These are phyloP conservation scores for Pelargonium nanum DNA, from an alignment of 345 rosid species.

Conservation along the genomic window DNA sequence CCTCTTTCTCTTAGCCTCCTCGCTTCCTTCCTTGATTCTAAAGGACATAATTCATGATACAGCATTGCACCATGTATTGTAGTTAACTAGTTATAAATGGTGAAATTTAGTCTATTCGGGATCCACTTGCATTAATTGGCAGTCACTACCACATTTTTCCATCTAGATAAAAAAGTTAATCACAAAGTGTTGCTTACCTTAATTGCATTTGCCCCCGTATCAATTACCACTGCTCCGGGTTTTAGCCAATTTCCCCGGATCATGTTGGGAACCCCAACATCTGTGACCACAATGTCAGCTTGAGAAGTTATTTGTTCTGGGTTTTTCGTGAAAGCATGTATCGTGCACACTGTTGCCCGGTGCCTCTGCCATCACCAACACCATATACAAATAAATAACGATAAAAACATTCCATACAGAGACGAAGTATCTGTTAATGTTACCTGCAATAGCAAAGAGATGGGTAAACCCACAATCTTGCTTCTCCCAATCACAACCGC, in stretches of 20 bases:
- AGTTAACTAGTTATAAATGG: no score
- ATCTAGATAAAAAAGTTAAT: background rate
- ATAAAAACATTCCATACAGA: constrained; percentile 1
- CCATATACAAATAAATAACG: background rate
- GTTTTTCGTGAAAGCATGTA: constrained; percentile 19
- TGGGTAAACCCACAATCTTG: constrained; percentile 26
- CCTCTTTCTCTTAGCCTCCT: no score
- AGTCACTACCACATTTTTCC: background rate
- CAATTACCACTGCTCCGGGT: constrained; percentile 27
- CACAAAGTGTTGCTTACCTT: constrained; percentile 13
- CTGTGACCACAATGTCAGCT: constrained; percentile 24
- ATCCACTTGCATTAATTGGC: background rate
- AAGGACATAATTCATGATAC: no score
- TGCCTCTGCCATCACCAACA: constrained; percentile 18
- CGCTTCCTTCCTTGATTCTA: no score
- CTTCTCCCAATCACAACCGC: constrained; percentile 25
- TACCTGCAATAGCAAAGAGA: constrained; percentile 23
- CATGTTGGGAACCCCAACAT: constrained; percentile 20
- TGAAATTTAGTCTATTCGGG: background rate
- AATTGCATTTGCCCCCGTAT: constrained; percentile 20
- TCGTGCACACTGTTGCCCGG: constrained; percentile 20
- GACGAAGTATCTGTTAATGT: background rate
- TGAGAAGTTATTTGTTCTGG: constrained; percentile 20
- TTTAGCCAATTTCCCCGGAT: constrained; percentile 26
- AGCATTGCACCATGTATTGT: no score